Evolutionary conservation across 352 stramenopile species (phyloP).

Genomic region (Phytophthora podocarpi): DNA sequence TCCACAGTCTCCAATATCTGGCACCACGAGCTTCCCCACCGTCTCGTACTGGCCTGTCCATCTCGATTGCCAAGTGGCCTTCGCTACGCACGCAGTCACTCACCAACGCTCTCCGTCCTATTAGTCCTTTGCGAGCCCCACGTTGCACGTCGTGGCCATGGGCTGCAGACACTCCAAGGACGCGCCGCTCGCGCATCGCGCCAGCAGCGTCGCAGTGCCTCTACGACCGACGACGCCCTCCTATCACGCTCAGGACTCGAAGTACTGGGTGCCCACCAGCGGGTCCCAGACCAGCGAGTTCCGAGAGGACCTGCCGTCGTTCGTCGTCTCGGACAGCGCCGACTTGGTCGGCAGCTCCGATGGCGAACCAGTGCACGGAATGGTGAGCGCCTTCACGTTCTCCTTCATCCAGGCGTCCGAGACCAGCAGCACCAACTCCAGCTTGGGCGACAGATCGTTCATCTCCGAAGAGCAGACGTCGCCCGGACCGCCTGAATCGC

Average conservation of each 20-base stretch:
- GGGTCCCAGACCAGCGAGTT: conserved; percentile 35
- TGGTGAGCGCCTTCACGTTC: conserved; percentile 71
- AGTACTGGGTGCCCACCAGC: conserved; percentile 18
- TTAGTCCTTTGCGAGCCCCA: conserved; percentile 2
- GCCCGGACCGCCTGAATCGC: conserved; percentile 18
- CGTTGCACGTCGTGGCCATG: conserved; percentile 40
- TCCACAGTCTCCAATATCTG: conserved; percentile 13
- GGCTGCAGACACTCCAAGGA: conserved; percentile 71
- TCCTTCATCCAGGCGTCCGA: conserved; percentile 75
- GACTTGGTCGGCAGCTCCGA: conserved; percentile 56
- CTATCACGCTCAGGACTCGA: conserved; percentile 26
- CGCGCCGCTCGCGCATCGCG: conserved; percentile 21
- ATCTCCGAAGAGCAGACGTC: conserved; percentile 16
- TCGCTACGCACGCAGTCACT: too few species aligned
- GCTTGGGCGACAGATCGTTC: conserved; percentile 15
- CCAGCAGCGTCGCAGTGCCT: conserved; percentile 10
- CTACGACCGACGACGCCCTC: conserved; percentile 41
- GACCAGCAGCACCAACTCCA: conserved; percentile 34
- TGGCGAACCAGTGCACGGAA: conserved; percentile 57
- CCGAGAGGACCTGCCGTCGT: conserved; percentile 47
- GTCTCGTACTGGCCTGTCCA: conserved; percentile 30
- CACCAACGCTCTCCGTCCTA: not conserved
- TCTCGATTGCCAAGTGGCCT: conserved; percentile 7
- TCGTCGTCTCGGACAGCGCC: conserved; percentile 50
- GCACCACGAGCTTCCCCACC: not conserved